Percentiles rank a stretch among this genome's conserved stretches.
phyloP scores from a whole-genome alignment of 2,329 filamentous ascomycete species.

The Aureobasidium lini region DNA sequence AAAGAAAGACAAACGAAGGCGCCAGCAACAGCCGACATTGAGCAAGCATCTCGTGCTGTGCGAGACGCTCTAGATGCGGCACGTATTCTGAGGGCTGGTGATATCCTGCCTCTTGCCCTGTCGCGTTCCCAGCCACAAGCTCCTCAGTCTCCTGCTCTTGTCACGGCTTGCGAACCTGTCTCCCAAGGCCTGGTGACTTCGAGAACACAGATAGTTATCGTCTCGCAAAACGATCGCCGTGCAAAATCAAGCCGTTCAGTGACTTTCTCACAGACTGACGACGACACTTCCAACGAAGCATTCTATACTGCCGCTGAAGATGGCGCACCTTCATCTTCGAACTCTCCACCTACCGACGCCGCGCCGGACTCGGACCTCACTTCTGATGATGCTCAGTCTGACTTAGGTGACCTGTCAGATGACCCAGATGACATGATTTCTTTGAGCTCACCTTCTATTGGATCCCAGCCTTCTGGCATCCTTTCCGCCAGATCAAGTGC shows the following conservation, averaged over 20 bases:
- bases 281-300: slow-evolving; percentile 81
- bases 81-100: slow-evolving; percentile 73
- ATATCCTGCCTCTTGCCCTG: slow-evolving; percentile 71
- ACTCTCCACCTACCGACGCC: slow-evolving; percentile 13
- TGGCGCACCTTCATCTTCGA: slow-evolving; percentile 17
- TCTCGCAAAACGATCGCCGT: slow-evolving; percentile 41
- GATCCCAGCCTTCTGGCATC: slow-evolving; percentile 69
- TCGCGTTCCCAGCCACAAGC: slow-evolving; percentile 80
- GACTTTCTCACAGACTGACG: slow-evolving; percentile 47
- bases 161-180: slow-evolving; percentile 90
- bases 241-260: slow-evolving; percentile 38
- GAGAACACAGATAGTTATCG: slow-evolving; percentile 75
- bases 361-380: slow-evolving; percentile 26
- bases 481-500: slow-evolving; percentile 73
- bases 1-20: background rate
- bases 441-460: slow-evolving; percentile 68
- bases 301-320: slow-evolving; percentile 92
- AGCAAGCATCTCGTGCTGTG: background rate
- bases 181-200: slow-evolving; percentile 74
- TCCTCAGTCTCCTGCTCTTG: slow-evolving; percentile 74
- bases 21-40: background rate
- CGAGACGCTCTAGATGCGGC: slow-evolving; percentile 39
- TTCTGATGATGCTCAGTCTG: slow-evolving; percentile 30
- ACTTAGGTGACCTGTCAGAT: slow-evolving; percentile 73
- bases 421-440: slow-evolving; percentile 95